phyloP scores from a whole-genome alignment of 2,329 filamentous ascomycete species.

The Alternaria conjuncta region DNA sequence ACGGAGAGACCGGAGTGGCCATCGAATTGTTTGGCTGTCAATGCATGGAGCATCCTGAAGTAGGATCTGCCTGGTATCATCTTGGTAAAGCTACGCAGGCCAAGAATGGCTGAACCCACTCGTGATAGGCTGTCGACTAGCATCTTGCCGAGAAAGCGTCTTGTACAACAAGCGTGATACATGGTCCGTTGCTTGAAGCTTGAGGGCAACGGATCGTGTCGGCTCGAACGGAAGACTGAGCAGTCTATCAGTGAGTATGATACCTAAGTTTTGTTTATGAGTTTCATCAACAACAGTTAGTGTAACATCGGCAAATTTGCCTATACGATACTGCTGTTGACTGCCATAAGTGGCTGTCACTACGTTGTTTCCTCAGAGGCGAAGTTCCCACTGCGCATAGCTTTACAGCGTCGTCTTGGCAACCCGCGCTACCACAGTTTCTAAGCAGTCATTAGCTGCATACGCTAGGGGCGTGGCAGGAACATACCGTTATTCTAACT shows the following conservation, averaged over 20 bases:
- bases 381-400: constrained; percentile 30
- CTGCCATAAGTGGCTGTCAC: constrained; percentile 43
- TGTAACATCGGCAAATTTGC: background rate
- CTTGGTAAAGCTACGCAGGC: background rate
- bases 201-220: constrained; percentile 22
- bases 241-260: constrained; percentile 37
- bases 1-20: background rate
- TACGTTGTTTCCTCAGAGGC: constrained; percentile 43
- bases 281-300: background rate
- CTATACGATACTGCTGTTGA: constrained; percentile 42
- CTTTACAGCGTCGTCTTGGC: constrained; percentile 15
- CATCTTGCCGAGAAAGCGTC: constrained; percentile 22
- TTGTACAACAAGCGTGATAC: constrained; percentile 27
- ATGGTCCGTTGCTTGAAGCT: constrained; percentile 29
- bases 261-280: constrained; percentile 21
- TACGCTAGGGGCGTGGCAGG: background rate
- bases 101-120: constrained; percentile 15
- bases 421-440: constrained; percentile 13
- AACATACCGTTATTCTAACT: constrained; percentile 6
- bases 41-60: background rate
- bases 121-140: constrained; percentile 13
- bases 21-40: background rate
- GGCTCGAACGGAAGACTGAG: constrained; percentile 33
- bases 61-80: constrained; percentile 4
- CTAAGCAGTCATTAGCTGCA: constrained; percentile 11